Conservation (phyloP, 2,329 filamentous ascomycete genomes). For the Fusarium brevicatenulatum region DNA sequence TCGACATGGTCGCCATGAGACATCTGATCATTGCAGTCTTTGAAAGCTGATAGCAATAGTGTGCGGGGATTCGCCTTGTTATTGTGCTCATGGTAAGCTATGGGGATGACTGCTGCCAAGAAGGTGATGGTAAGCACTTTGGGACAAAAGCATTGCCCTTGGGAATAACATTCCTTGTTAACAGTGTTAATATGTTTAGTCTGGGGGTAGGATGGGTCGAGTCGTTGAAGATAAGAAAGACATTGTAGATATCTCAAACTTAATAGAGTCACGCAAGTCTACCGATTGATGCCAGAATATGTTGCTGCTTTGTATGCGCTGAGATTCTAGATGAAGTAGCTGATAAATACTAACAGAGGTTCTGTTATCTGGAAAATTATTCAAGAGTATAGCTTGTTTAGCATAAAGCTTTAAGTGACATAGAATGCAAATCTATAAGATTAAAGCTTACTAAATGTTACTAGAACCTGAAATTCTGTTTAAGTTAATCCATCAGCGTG, state of each 20-base stretch:
- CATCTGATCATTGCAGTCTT: fast-evolving
- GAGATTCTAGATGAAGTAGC: background rate
- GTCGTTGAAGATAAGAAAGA: background rate
- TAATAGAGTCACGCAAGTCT: fast-evolving
- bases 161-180: background rate
- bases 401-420: fast-evolving
- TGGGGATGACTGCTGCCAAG: no score
- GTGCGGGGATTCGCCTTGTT: fast-evolving
- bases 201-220: background rate
- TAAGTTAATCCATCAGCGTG: fast-evolving
- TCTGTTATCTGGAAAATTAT: fast-evolving
- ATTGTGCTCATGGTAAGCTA: background rate
- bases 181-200: background rate
- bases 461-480: fast-evolving
- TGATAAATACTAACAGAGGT: fast-evolving
- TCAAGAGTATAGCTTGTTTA: fast-evolving
- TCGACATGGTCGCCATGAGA: no score
- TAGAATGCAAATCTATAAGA: background rate
- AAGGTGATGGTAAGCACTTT: background rate
- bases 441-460: fast-evolving
- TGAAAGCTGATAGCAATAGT: background rate
- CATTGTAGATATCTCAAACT: background rate
- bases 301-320: fast-evolving
- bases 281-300: background rate
- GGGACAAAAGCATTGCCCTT: fast-evolving